Evolutionary conservation across 257 asterid genomes (phyloP).

Genomic region (Lavandula angustifolia): DNA sequence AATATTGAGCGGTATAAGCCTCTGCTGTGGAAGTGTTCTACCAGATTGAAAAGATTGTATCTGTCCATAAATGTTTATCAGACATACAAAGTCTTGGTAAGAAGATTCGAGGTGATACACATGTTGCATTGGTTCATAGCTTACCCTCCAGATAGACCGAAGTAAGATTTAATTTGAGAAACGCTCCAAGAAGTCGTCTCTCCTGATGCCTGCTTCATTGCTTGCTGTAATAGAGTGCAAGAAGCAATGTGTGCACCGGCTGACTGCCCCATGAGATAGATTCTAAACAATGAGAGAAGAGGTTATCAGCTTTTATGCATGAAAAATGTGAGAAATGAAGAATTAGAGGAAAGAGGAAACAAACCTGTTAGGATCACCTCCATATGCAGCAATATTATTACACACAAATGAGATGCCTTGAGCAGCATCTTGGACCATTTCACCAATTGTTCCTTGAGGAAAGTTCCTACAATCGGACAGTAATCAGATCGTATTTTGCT

Average conservation of each 20-base stretch:
- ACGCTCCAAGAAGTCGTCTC: constrained; percentile 75
- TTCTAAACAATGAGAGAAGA: constrained; percentile 39
- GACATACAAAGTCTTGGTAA: no score
- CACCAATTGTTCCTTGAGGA: constrained; percentile 94
- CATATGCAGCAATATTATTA: constrained; percentile 82
- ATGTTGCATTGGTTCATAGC: constrained; percentile 27
- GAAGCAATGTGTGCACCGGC: constrained; percentile 98
- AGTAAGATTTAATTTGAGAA: constrained; percentile 83
- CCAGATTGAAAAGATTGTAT: constrained; percentile 70
- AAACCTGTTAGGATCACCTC: constrained; percentile 94
- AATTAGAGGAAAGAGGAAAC: background rate
- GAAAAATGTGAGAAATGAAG: background rate
- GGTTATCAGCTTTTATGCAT: constrained; percentile 11
- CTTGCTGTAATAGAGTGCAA: constrained; percentile 84
- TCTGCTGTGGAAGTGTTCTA: constrained; percentile 72
- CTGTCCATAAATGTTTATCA: constrained; percentile 43
- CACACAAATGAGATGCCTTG: constrained; percentile 86
- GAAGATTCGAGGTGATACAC: background rate
- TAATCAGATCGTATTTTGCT: constrained; percentile 10
- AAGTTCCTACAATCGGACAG: constrained; percentile 67
- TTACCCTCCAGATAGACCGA: constrained; percentile 97
- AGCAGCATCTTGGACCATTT: constrained; percentile 95
- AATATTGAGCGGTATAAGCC: constrained; percentile 80
- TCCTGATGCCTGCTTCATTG: constrained; percentile 78
- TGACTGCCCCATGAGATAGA: constrained; percentile 96